Conservation (phyloP, 371 early-diverging fungal species). For the Lichtheimia corymbifera region DNA sequence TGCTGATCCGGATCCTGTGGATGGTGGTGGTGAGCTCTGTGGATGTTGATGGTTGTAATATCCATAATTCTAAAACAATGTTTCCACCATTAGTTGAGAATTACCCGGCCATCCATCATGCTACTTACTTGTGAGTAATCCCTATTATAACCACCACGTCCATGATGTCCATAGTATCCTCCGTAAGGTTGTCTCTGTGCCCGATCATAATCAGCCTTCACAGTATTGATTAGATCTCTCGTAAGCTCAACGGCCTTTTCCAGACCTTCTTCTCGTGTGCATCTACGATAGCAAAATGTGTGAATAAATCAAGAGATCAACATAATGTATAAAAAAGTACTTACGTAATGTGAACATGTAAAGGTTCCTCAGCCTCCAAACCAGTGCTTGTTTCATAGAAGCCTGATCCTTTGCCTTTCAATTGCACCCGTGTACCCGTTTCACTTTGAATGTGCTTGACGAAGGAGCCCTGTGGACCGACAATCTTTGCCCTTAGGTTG, state of each 20-base stretch:
- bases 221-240: constrained; percentile 76
- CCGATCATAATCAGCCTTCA: constrained; percentile 71
- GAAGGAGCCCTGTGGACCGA: constrained; percentile 84
- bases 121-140: constrained; percentile 26
- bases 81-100: not conserved
- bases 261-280: constrained; percentile 66
- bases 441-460: constrained; percentile 87
- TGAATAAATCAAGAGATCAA: not conserved
- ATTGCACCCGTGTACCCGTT: constrained; percentile 76
- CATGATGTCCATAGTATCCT: constrained; percentile 18
- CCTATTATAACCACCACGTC: constrained; percentile 32
- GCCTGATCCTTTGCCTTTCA: constrained; percentile 86
- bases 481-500: constrained; percentile 82
- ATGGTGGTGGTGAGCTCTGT: constrained; percentile 12
- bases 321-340: constrained; percentile 17
- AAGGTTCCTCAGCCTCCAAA: constrained; percentile 74
- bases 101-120: not conserved
- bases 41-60: too few species aligned
- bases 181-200: constrained; percentile 31
- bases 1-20: constrained; percentile 8
- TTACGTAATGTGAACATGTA: constrained; percentile 81
- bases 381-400: constrained; percentile 70
- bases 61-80: not conserved
- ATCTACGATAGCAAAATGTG: constrained; percentile 31
- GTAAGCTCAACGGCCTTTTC: constrained; percentile 70